Evolutionary conservation across 2,329 filamentous ascomycete species (phyloP), one percentile per base, ranked within the genome.

Genomic region (Fusarium nurragi): DNA sequence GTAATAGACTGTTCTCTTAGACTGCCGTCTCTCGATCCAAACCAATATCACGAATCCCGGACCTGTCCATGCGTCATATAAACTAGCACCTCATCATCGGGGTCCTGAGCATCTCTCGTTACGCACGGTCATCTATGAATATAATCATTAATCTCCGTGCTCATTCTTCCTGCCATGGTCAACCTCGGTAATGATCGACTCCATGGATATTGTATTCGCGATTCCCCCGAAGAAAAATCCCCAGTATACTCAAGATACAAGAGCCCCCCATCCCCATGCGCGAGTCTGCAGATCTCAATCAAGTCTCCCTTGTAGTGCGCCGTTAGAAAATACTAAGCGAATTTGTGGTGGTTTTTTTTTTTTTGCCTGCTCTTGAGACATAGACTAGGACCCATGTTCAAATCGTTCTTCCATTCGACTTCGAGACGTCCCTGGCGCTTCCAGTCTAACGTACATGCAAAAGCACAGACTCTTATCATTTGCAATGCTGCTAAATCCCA

Each of bases 211-310:
- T 38, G 11, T 32, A 25, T 44, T n/a, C 60, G 38, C 48, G 30
- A 49, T 57, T 23, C 46, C 40, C 47, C 38, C n/a, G 41, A 19
- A 41, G 10, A 22, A 18, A 39, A 6, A 32, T n/a, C n/a, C n/a
- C n/a, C n/a, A n/a, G n/a, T n/a, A 23, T 48, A 44, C 36, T 46
- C 37, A 23, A 46, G 36, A 52, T 40, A 55, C 25, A 28, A 51
- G 40, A 54, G 43, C 18, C 28, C 28, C 26, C 48, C 56, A 45
- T 36, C 21, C 26, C 37, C 23, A 44, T 59, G 37, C 18, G 41
- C 51, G 54, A 56, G 26, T 36, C 25, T 50, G 67, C 57, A 70
- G 62, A 70, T 70, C 67, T 62, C 48, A 69, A 70, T 69, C 50
- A 61, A 49, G 3, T 39, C 39, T 48, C 45, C 63, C 67, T 55